A percentile compares a stretch with the other conserved stretches of the same genome.
phyloP scores from a whole-genome alignment of 371 early-diverging fungal genomes.

The Mortierella sp. region DNA sequence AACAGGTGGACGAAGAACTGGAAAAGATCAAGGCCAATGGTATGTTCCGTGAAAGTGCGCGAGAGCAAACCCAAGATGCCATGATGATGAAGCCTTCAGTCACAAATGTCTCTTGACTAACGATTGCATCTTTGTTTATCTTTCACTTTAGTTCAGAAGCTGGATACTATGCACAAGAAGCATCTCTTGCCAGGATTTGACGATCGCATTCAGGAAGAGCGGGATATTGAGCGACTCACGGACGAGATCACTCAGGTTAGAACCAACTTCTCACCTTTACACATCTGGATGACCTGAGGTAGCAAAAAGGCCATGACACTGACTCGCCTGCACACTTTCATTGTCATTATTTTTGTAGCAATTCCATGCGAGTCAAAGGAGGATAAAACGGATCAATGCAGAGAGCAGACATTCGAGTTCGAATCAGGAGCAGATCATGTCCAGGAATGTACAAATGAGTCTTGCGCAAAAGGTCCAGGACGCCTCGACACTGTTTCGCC shows the following conservation, averaged over 20 bases:
- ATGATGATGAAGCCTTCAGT: background rate
- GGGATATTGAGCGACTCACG: constrained; percentile 86
- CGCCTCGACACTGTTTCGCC: constrained; percentile 84
- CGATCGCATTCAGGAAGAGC: constrained; percentile 88
- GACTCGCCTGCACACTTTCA: background rate
- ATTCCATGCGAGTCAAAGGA: constrained; percentile 86
- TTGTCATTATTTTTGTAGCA: constrained; percentile 62
- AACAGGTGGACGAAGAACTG: constrained; percentile 79
- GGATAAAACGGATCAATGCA: constrained; percentile 81
- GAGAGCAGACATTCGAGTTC: constrained; percentile 61
- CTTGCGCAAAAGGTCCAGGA: constrained; percentile 94
- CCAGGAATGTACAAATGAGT: constrained; percentile 90
- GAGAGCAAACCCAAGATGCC: too few relatives aligned
- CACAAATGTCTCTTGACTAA: background rate
- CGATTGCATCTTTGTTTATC: background rate
- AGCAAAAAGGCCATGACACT: background rate
- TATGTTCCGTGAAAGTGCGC: constrained; percentile 34
- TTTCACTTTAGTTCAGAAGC: constrained; percentile 71
- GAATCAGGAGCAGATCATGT: constrained; percentile 79
- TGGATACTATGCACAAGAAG: constrained; percentile 91
- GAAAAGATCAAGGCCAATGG: constrained; percentile 73
- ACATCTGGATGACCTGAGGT: background rate
- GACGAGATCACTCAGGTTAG: constrained; percentile 85
- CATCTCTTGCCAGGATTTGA: constrained; percentile 96
- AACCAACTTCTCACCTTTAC: background rate